Conservation (phyloP, 192 early-diverging fungal species). For the Umbelopsis vinacea region DNA sequence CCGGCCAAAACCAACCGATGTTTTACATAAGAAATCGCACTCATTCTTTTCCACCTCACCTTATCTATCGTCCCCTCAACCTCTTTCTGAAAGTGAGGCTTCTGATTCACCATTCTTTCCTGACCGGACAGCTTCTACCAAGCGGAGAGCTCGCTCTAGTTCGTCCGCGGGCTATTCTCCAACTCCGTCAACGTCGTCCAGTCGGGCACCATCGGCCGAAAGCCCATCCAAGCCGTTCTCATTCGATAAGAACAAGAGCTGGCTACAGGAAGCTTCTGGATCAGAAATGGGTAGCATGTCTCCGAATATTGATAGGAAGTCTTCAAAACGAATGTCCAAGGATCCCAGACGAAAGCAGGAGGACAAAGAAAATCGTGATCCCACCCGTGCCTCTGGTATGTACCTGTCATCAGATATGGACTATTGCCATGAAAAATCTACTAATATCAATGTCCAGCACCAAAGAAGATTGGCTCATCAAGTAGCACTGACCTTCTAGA, state of each 20-base stretch:
- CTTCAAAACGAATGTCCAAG: neutral
- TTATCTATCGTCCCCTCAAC: constrained; percentile 7
- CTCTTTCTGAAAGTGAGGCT: neutral
- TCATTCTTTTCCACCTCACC: constrained; percentile 10
- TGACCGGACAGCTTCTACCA: neutral
- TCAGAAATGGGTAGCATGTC: neutral
- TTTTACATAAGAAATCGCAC: neutral
- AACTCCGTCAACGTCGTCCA: constrained; percentile 16
- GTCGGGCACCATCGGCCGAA: neutral
- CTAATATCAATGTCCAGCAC: neutral
- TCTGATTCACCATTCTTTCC: neutral
- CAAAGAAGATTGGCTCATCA: neutral
- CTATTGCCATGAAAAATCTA: neutral
- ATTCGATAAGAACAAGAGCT: constrained; percentile 12
- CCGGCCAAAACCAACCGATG: neutral
- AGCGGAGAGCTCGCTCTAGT: constrained; percentile 4
- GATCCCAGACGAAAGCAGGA: neutral
- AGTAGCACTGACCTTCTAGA: constrained; percentile 4
- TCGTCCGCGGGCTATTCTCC: constrained; percentile 1
- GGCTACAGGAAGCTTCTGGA: constrained; percentile 5
- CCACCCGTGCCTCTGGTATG: neutral
- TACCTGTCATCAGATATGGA: no score
- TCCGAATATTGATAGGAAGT: neutral
- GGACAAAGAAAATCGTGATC: constrained; percentile 10
- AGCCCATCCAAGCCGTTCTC: neutral